Conservation (phyloP, 2,329 filamentous ascomycete species). For the Calcarisporium arbuscula region DNA sequence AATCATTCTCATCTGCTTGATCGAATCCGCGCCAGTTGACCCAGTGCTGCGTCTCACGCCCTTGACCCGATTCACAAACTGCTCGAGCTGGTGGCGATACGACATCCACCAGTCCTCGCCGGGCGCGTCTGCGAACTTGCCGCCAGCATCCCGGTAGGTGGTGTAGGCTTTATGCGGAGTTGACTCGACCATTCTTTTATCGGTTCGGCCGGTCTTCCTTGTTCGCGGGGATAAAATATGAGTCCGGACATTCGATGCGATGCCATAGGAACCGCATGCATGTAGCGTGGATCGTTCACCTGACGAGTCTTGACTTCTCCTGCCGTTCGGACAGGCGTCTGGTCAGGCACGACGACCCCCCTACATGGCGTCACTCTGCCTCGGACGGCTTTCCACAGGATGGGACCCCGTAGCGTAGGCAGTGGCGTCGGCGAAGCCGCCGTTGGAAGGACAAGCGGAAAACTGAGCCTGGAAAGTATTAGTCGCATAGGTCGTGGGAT, state of each 20-base stretch:
- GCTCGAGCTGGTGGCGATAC: slow-evolving; percentile 1
- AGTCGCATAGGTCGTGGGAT: slow-evolving; percentile 26
- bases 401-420: slow-evolving; percentile 18
- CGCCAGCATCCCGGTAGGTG: slow-evolving; percentile 24
- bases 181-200: too few species aligned
- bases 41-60: too few species aligned
- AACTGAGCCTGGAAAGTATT: slow-evolving; percentile 27
- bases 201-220: too few species aligned
- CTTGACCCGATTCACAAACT: not conserved
- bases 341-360: too few species aligned
- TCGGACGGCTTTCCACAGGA: too few species aligned
- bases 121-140: too few species aligned
- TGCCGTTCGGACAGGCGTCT: too few species aligned
- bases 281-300: too few species aligned
- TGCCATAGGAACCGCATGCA: too few species aligned
- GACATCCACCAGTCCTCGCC: slow-evolving; percentile 1
- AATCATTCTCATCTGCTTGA: slow-evolving; percentile 1
- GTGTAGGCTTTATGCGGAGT: slow-evolving; percentile 28
- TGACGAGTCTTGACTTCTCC: too few species aligned
- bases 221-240: too few species aligned
- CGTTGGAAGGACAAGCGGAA: slow-evolving; percentile 35
- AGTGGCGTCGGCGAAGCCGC: slow-evolving; percentile 24
- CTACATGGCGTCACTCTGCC: slow-evolving; percentile 17
- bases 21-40: not conserved
- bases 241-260: slow-evolving; percentile 31